phyloP scores from a whole-genome alignment of 352 stramenopile species.

The Nothophytophthora sp. region DNA sequence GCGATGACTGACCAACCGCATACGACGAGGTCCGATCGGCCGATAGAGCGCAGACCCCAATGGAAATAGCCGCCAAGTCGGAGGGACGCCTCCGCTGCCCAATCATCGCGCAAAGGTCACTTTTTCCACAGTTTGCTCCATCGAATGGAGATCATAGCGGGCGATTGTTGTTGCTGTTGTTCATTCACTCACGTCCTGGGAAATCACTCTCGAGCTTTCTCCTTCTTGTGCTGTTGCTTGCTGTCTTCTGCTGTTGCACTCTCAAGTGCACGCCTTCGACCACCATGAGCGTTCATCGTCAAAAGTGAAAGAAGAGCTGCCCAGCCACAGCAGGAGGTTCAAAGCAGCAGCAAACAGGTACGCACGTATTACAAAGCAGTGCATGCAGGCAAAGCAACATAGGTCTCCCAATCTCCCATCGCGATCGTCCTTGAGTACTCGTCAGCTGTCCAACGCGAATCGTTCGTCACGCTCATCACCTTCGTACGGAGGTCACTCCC shows the following conservation, averaged over 20 bases:
- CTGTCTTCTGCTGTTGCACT: not conserved
- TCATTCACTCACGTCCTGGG: constrained; percentile 4
- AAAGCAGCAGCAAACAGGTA: constrained; percentile 36
- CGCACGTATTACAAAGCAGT: constrained; percentile 51
- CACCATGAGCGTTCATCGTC: constrained; percentile 18
- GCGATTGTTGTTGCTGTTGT: constrained; percentile 1
- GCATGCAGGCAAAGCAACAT: constrained; percentile 7
- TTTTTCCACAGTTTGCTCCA: constrained; percentile 13
- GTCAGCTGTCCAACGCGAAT: constrained; percentile 12
- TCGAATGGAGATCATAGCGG: constrained; percentile 2
- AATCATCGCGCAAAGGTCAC: constrained; percentile 20
- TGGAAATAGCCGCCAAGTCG: constrained; percentile 4
- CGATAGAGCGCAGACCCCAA: constrained; percentile 8
- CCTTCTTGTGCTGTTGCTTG: not conserved
- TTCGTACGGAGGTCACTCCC: constrained; percentile 16
- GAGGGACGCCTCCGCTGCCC: constrained; percentile 11
- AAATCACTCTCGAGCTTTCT: constrained; percentile 14
- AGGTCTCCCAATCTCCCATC: constrained; percentile 9
- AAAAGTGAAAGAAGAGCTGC: constrained; percentile 15
- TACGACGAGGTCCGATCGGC: not conserved
- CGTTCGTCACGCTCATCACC: constrained; percentile 16
- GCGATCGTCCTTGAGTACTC: constrained; percentile 11
- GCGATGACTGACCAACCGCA: not conserved
- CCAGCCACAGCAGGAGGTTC: constrained; percentile 29
- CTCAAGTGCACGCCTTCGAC: not conserved